phyloP scores from a whole-genome alignment of 768 basidiomycete genomes.

The Naganishia onofrii region DNA sequence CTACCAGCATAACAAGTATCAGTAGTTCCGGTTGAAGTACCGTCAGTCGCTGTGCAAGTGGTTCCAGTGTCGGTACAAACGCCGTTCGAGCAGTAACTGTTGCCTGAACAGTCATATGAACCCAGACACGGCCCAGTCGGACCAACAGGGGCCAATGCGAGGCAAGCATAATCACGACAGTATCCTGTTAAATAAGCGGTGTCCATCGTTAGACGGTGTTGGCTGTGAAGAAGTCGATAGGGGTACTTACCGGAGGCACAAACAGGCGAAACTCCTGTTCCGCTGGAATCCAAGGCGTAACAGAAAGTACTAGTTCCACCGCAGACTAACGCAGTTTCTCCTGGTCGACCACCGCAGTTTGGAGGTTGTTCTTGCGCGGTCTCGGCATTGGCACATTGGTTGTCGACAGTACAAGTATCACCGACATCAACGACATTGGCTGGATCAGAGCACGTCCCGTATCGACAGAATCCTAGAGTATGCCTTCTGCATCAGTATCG shows the following conservation, averaged over 20 bases:
- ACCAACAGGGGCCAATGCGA: background rate
- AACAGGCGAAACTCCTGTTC: background rate
- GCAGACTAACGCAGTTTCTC: background rate
- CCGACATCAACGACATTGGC: background rate
- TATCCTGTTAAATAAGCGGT: background rate
- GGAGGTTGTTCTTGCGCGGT: background rate
- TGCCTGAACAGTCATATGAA: background rate
- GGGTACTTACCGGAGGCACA: background rate
- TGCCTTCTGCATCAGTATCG: no score
- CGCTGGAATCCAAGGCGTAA: background rate
- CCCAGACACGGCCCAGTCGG: background rate
- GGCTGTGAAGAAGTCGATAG: background rate
- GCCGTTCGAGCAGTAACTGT: background rate
- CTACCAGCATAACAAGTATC: background rate
- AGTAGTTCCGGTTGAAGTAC: background rate
- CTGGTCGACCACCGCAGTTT: background rate
- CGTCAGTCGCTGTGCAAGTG: background rate
- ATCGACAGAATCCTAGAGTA: conserved; percentile 2
- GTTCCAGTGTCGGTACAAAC: background rate
- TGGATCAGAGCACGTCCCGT: background rate
- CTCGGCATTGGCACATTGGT: background rate
- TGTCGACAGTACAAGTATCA: background rate
- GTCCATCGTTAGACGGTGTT: background rate
- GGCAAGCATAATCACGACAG: no score
- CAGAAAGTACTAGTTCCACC: background rate